Percentiles rank a stretch among this genome's conserved stretches.
Conservation (phyloP, 2,329 filamentous ascomycete species). For the Trichoderma sp. region DNA sequence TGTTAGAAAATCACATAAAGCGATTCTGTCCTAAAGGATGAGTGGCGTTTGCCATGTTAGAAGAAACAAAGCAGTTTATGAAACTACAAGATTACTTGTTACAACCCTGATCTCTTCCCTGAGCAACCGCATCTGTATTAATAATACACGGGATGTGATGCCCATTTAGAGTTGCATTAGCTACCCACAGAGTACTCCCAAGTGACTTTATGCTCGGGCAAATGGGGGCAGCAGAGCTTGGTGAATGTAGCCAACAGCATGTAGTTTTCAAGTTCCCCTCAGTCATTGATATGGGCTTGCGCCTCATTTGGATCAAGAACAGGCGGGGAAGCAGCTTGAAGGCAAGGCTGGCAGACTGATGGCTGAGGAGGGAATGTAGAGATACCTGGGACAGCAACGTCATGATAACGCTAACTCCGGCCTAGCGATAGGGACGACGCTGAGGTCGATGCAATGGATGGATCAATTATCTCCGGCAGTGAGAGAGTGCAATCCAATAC, state of each 20-base stretch:
- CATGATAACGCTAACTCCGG: conserved; percentile 18
- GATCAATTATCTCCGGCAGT: neutral
- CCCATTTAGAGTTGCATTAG: neutral
- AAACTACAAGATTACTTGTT: neutral
- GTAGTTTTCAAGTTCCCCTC: neutral
- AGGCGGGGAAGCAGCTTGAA: neutral
- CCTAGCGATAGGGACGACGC: neutral
- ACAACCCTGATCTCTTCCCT: neutral
- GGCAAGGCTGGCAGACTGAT: neutral
- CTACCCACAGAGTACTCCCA: neutral
- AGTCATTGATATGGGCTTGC: neutral
- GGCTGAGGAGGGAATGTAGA: neutral
- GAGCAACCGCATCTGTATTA: neutral
- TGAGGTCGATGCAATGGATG: neutral
- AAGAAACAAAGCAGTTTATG: neutral
- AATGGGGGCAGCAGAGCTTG: neutral
- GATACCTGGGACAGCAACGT: conserved; percentile 2
- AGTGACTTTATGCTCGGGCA: neutral
- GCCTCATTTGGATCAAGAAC: neutral
- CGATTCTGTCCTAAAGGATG: neutral
- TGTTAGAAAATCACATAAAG: neutral
- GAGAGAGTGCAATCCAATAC: neutral
- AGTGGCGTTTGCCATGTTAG: neutral
- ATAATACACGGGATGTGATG: neutral
- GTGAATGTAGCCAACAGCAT: neutral